Percentiles rank a stretch among this genome's conserved stretches.
phyloP scores from a whole-genome alignment of 371 early-diverging fungal species.

The Zopfochytrium polystomum region DNA sequence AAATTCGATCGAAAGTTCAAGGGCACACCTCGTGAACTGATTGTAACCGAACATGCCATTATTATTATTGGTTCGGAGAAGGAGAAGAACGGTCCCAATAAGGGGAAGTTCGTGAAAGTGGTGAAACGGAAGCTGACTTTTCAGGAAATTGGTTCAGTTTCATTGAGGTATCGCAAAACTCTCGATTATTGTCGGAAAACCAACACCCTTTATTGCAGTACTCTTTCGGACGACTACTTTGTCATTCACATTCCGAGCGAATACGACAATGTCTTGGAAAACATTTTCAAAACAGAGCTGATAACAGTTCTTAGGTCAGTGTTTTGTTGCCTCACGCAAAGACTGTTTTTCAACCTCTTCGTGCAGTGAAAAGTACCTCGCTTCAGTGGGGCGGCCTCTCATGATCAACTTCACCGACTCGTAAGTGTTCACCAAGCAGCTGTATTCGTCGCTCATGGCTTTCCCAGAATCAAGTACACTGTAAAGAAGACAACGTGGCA shows the following conservation, averaged over 20 bases:
- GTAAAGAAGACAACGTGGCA: constrained; percentile 60
- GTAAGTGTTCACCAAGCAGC: too few relatives aligned
- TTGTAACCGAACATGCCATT: constrained; percentile 43
- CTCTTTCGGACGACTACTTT: constrained; percentile 80
- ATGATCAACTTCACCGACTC: constrained; percentile 42
- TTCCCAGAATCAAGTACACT: constrained; percentile 44
- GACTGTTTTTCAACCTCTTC: background rate
- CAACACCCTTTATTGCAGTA: constrained; percentile 50
- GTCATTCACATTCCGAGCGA: constrained; percentile 64
- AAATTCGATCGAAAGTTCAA: constrained; percentile 58
- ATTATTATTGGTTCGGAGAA: constrained; percentile 50
- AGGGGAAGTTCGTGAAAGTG: constrained; percentile 52
- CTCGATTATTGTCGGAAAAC: constrained; percentile 33
- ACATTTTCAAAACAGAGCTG: constrained; percentile 82
- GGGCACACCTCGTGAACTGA: constrained; percentile 40
- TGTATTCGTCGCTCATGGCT: constrained; percentile 2
- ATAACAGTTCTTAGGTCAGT: constrained; percentile 53
- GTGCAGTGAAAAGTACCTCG: constrained; percentile 42
- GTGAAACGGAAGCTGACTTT: constrained; percentile 49
- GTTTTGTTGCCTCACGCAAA: background rate
- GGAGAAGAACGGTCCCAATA: constrained; percentile 50
- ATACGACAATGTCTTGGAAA: constrained; percentile 63
- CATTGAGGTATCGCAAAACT: constrained; percentile 29
- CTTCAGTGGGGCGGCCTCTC: constrained; percentile 23
- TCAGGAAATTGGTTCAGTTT: constrained; percentile 39